phyloP scores from a whole-genome alignment of 345 rosid species.

The Eucalyptus tenuipes region DNA sequence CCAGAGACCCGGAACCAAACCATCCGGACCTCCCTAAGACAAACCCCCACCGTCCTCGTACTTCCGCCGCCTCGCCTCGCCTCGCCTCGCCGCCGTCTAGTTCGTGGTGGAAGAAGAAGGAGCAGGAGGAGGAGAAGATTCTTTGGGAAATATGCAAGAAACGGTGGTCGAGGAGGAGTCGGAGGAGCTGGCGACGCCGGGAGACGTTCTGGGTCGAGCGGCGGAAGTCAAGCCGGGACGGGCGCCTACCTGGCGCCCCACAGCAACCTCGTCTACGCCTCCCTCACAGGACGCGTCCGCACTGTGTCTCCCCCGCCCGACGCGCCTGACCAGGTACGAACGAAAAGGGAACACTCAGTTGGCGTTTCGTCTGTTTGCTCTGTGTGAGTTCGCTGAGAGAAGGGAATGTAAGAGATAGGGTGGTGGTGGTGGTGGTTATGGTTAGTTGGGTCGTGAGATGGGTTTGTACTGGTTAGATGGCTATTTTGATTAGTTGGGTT shows the following conservation, averaged over 20 bases:
- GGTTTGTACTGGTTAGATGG: not conserved
- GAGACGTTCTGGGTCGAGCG: slow-evolving; percentile 60
- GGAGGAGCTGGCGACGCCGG: slow-evolving; percentile 66
- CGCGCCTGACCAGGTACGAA: slow-evolving; percentile 58
- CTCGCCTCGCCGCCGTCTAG: not conserved
- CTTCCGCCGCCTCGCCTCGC: not conserved
- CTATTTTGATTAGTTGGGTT: not conserved
- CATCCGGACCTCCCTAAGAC: not conserved
- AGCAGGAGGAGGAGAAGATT: not conserved
- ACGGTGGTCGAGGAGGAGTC: slow-evolving; percentile 8
- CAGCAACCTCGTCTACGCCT: slow-evolving; percentile 61
- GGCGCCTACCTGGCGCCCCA: slow-evolving; percentile 59
- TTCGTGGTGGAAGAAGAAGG: not conserved
- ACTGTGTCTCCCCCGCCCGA: slow-evolving; percentile 33
- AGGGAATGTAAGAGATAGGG: not conserved
- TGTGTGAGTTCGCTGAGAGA: not conserved
- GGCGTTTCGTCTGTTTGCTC: not conserved
- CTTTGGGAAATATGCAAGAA: not conserved
- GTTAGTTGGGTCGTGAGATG: not conserved
- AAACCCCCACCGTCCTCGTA: not conserved
- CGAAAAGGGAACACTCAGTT: not conserved
- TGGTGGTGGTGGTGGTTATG: not conserved
- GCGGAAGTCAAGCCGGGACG: slow-evolving; percentile 59
- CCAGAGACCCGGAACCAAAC: not conserved
- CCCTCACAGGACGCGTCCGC: slow-evolving; percentile 58